These are phyloP conservation scores for Pichia sorboxylosa DNA, from an alignment of 1,139 yeast genomes.

Conservation along the genomic window DNA sequence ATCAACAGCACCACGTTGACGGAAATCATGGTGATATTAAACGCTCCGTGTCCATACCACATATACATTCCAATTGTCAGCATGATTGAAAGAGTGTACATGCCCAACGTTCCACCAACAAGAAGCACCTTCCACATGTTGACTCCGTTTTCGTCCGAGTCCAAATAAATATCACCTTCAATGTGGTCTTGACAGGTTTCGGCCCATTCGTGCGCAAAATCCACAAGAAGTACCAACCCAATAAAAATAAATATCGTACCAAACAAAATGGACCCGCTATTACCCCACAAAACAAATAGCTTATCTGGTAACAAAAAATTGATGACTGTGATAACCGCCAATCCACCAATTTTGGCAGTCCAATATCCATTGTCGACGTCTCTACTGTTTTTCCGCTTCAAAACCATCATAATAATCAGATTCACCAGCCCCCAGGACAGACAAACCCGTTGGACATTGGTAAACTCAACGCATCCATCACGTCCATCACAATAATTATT, in stretches of 20 bases:
- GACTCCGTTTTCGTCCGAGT: conserved; percentile 18
- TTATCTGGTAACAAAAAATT: conserved; percentile 77
- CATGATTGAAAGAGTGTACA: conserved; percentile 66
- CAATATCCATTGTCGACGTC: conserved; percentile 87
- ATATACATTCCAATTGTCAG: conserved; percentile 73
- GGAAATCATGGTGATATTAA: conserved; percentile 83
- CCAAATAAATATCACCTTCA: conserved; percentile 54
- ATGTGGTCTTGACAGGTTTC: conserved; percentile 88
- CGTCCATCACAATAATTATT: conserved; percentile 60
- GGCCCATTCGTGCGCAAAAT: conserved; percentile 98
- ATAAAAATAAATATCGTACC: conserved; percentile 80
- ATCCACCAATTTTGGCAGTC: conserved; percentile 60
- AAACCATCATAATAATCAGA: conserved; percentile 58
- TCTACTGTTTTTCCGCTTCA: conserved; percentile 68
- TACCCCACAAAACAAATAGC: conserved; percentile 85
- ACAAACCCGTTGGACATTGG: conserved; percentile 83
- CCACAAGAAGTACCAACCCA: conserved; percentile 82
- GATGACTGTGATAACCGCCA: conserved; percentile 45
- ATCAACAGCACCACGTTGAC: conserved; percentile 58
- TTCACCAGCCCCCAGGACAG: conserved; percentile 81
- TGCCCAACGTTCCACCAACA: conserved; percentile 74
- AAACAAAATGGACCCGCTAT: conserved; percentile 72
- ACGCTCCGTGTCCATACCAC: conserved; percentile 66
- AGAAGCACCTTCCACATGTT: conserved; percentile 71
- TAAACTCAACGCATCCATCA: conserved; percentile 82